Evolutionary conservation across 2,329 filamentous ascomycete genomes (phyloP).

Genomic region (Calonectria pteridis): DNA sequence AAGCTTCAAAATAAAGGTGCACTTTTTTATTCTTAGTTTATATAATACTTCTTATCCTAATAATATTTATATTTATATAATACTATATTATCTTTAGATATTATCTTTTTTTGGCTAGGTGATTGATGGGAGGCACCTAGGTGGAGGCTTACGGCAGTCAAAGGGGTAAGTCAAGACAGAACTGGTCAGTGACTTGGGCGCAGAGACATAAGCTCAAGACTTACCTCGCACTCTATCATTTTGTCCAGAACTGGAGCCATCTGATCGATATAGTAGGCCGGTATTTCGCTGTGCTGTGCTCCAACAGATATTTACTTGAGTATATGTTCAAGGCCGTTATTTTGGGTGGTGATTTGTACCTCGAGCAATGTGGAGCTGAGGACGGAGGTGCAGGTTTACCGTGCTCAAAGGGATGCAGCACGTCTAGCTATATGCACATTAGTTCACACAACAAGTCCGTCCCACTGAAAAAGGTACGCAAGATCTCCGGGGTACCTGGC

Average conservation of each 20-base stretch:
- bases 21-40: too few species aligned
- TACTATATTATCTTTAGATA: too few species aligned
- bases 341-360: neutral
- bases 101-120: too few species aligned
- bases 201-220: neutral
- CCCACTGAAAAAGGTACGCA: neutral
- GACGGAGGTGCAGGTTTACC: too few species aligned
- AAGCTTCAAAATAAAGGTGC: too few species aligned
- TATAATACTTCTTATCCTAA: too few species aligned
- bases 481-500: neutral
- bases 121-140: too few species aligned
- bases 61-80: too few species aligned
- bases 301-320: neutral
- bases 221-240: conserved; percentile 13
- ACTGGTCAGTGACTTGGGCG: neutral
- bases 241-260: neutral
- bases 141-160: too few species aligned
- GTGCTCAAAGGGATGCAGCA: neutral
- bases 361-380: neutral
- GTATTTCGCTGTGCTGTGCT: neutral
- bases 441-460: neutral
- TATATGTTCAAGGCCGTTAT: neutral
- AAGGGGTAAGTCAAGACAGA: neutral
- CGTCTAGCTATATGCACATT: neutral
- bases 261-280: neutral